phyloP scores from a whole-genome alignment of 2,329 filamentous ascomycete species.

The Penicillium sp. region DNA sequence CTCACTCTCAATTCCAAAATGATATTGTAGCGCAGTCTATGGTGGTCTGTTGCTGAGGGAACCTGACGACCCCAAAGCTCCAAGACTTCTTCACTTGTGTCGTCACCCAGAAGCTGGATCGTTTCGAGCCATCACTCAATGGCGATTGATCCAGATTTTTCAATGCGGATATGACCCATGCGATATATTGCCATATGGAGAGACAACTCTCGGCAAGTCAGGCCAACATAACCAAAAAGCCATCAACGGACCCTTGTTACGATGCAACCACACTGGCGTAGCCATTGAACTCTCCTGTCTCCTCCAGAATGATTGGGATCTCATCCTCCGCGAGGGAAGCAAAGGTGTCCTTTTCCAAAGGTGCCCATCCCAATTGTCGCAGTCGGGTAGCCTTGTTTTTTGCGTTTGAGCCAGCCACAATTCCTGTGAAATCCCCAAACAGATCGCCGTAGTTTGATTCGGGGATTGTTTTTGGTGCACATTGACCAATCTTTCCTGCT shows the following conservation, averaged over 20 bases:
- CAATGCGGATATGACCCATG: no score
- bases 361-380: slow-evolving; percentile 9
- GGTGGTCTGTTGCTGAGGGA: no score
- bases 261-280: slow-evolving; percentile 4
- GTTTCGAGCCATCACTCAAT: no score
- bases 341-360: slow-evolving; percentile 5
- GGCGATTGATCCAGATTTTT: no score
- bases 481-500: neutral
- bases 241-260: neutral
- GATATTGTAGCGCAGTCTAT: no score
- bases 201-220: neutral
- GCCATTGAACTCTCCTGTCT: slow-evolving; percentile 3
- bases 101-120: no score
- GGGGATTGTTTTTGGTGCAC: neutral
- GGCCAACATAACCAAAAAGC: neutral
- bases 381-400: slow-evolving; percentile 1
- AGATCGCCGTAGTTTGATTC: neutral
- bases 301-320: slow-evolving; percentile 6
- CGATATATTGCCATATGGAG: neutral
- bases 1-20: neutral
- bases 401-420: slow-evolving; percentile 7
- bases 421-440: neutral
- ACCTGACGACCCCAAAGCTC: no score
- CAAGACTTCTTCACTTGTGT: no score
- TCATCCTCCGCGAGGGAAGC: slow-evolving; percentile 6